Evolutionary conservation across 2,329 filamentous ascomycete species (phyloP), one percentile per base, ranked within the genome.

Genomic region (Eurotiales sp.): DNA sequence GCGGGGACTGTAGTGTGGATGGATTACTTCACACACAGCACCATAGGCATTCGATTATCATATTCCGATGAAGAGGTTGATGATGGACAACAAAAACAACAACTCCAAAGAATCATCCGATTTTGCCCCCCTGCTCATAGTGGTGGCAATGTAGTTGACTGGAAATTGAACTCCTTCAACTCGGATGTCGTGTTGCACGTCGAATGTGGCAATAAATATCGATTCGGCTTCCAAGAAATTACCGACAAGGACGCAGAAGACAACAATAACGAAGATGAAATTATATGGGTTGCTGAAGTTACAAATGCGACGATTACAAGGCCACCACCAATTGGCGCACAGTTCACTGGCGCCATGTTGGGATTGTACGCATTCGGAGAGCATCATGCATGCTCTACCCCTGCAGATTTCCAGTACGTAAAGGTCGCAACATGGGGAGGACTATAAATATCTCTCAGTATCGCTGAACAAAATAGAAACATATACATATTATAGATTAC

Each of bases 1-100:
- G 79, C 80, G 0, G 80, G 80, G 0, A 65, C 75, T 0, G 75
- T 77, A 0, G 59, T 82, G 0, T 83, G 77, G 73, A 80, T 77
- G 76, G 80, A 74, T 41, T 74, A 78, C 37, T 71, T 71, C 54
- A 74, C 72, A 0, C 71, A 72, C 47, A 68, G 64, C 42, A 73
- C 67, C 29, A 65, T 78, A 2, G 75, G 75, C 0, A 63, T 77
- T 12, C 56, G 62, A 14, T 27, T 61, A 3, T 37, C 19, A n/a
- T 8, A 8, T 51, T 61, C 47, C 42, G 36, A 17, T 0, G 48
- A 49, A 52, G 42, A 46, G 22, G 42, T 53, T 30, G 29, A 32
- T 32, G 29, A 32, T 32, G n/a, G 11, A 12, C 4, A 5, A 14
- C 10, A 32, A 6, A 32, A 4, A 3, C n/a, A n/a, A n/a, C n/a